phyloP scores from a whole-genome alignment of 2,329 filamentous ascomycete genomes.

The Tolypocladium album region DNA sequence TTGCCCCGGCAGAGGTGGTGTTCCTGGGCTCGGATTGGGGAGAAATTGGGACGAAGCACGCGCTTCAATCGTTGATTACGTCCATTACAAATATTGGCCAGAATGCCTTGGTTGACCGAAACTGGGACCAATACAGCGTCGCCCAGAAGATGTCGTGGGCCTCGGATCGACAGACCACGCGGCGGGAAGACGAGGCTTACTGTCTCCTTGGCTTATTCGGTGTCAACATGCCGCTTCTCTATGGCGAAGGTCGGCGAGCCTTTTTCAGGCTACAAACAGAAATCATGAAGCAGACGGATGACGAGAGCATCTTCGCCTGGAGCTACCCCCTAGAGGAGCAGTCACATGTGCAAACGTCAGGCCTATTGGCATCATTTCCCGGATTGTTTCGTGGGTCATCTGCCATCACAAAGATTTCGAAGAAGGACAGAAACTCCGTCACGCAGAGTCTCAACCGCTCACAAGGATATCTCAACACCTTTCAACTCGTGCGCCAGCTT shows the following conservation, averaged over 20 bases:
- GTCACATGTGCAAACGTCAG: no score
- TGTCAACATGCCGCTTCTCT: constrained; percentile 16
- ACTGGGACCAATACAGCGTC: constrained; percentile 1
- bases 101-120: neutral
- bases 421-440: no score
- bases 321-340: neutral
- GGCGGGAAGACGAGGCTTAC: constrained; percentile 13
- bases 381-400: no score
- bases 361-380: no score
- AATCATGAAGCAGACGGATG: constrained; percentile 9
- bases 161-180: constrained; percentile 9
- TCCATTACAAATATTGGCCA: constrained; percentile 1
- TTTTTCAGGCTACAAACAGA: constrained; percentile 13
- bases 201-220: constrained; percentile 13
- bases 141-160: constrained; percentile 14
- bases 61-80: neutral
- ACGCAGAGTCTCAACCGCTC: no score
- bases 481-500: no score
- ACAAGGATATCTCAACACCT: no score
- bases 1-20: constrained; percentile 28
- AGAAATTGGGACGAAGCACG: neutral
- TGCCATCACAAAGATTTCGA: no score
- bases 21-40: constrained; percentile 20
- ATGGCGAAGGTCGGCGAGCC: constrained; percentile 8
- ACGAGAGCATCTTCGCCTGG: constrained; percentile 14